Evolutionary conservation across 2,329 filamentous ascomycete species (phyloP).

Genomic region (Fusarium sp.): DNA sequence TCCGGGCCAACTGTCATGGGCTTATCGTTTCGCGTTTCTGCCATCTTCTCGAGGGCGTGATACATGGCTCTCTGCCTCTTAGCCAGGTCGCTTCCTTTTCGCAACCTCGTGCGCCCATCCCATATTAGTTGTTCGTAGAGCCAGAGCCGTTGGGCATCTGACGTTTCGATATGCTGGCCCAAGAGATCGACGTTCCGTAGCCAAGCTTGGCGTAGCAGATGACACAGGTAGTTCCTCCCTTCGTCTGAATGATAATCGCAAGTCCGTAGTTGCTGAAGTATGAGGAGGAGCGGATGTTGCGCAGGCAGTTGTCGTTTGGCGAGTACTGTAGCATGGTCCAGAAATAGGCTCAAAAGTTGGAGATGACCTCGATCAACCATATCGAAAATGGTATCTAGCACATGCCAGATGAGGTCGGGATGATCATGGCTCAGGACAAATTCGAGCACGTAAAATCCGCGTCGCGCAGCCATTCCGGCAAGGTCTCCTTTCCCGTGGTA

Average conservation of each 20-base stretch:
- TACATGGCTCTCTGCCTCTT: slow-evolving; percentile 45
- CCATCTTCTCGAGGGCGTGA: slow-evolving; percentile 44
- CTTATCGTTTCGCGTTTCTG: slow-evolving; percentile 17
- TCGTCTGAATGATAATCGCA: slow-evolving; percentile 47
- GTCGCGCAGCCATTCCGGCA: slow-evolving; percentile 50
- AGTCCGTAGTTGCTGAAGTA: slow-evolving; percentile 46
- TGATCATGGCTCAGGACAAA: slow-evolving; percentile 51
- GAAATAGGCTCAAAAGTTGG: slow-evolving; percentile 48
- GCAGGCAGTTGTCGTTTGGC: slow-evolving; percentile 44
- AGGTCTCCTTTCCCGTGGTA: slow-evolving; percentile 48
- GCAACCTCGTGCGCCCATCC: slow-evolving; percentile 50
- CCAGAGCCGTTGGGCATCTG: slow-evolving; percentile 47
- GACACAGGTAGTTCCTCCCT: slow-evolving; percentile 46
- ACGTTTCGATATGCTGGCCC: slow-evolving; percentile 45
- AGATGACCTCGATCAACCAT: slow-evolving; percentile 50
- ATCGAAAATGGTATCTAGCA: slow-evolving; percentile 52
- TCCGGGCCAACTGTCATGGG: slow-evolving; percentile 35
- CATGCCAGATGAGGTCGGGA: slow-evolving; percentile 51
- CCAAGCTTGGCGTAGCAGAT: slow-evolving; percentile 50
- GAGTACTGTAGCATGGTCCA: slow-evolving; percentile 47
- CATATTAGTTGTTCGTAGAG: slow-evolving; percentile 53
- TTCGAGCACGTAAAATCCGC: slow-evolving; percentile 50
- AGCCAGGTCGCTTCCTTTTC: slow-evolving; percentile 46
- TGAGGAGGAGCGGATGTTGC: slow-evolving; percentile 48
- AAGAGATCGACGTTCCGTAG: slow-evolving; percentile 50